These are phyloP conservation scores for Myxozyma nipponensis DNA, from an alignment of 805 yeast genomes.

Conservation along the genomic window DNA sequence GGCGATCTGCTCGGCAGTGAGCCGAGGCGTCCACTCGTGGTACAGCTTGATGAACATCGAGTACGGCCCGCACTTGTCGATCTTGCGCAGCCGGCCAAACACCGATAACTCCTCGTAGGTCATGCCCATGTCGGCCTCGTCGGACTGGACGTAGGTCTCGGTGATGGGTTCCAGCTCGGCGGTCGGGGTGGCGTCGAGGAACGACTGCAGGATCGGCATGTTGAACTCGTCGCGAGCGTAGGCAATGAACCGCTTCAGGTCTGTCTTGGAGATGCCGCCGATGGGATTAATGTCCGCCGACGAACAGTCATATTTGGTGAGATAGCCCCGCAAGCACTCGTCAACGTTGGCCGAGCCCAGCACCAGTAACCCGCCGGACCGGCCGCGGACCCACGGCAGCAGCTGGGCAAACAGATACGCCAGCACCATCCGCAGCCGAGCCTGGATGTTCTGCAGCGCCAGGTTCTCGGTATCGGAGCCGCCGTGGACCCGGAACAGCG, in stretches of 20 bases:
- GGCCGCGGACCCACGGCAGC: conserved; percentile 88
- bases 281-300: conserved; percentile 97
- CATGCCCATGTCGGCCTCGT: conserved; percentile 98
- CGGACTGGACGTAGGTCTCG: conserved; percentile 85
- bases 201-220: conserved; percentile 71
- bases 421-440: conserved; percentile 90
- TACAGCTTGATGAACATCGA: conserved; percentile 86
- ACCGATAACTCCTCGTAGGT: conserved; percentile 89
- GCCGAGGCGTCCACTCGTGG: conserved; percentile 86
- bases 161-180: conserved; percentile 98
- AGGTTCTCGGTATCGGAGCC: conserved; percentile 88
- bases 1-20: conserved; percentile 81
- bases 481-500: conserved; percentile 87
- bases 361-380: conserved; percentile 74
- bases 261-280: conserved; percentile 97
- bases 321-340: conserved; percentile 90
- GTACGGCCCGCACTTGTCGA: conserved; percentile 93
- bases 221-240: conserved; percentile 70
- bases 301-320: conserved; percentile 96
- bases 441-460: conserved; percentile 95
- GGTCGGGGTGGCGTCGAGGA: conserved; percentile 90
- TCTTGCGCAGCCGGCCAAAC: conserved; percentile 86
- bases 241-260: conserved; percentile 75
- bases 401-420: conserved; percentile 91
- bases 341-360: conserved; percentile 97